Evolutionary conservation across 1,139 yeast genomes (phyloP).

Genomic region (Yamadazyma blattariae): DNA sequence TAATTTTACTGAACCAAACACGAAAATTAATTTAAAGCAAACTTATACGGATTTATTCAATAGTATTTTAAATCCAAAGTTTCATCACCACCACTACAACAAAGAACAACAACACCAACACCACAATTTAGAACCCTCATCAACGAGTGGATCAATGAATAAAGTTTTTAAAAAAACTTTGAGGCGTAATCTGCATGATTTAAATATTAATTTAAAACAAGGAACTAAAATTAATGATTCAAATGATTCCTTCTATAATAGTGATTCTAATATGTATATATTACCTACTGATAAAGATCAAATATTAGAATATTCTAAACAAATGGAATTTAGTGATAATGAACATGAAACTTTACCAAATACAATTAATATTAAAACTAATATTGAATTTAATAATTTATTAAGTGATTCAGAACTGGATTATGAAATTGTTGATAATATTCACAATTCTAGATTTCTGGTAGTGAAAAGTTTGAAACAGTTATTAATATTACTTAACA

Average conservation of each 20-base stretch:
- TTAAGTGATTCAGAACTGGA: constrained; percentile 22
- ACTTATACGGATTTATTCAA: no score
- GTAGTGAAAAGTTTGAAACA: constrained; percentile 8
- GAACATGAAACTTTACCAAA: constrained; percentile 17
- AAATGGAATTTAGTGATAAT: constrained; percentile 36
- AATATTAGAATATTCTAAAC: constrained; percentile 14
- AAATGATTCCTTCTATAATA: constrained; percentile 10
- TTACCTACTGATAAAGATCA: constrained; percentile 3
- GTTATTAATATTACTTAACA: constrained; percentile 16
- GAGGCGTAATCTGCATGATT: no score
- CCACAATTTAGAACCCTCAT: no score
- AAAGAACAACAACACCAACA: no score
- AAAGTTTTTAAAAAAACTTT: no score
- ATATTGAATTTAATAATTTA: background rate
- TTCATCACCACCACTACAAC: no score
- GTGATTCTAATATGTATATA: constrained; percentile 5
- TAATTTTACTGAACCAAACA: no score
- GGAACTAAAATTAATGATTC: constrained; percentile 8
- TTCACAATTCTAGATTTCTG: constrained; percentile 5
- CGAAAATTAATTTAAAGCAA: no score
- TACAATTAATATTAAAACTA: constrained; percentile 12
- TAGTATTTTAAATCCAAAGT: no score
- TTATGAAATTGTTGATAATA: constrained; percentile 3
- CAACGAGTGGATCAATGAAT: no score
- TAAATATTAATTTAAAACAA: background rate